A percentile compares a stretch with the other conserved stretches of the same genome.
Conservation (phyloP, 495 filamentous ascomycete species). For the Penicillium canariense region DNA sequence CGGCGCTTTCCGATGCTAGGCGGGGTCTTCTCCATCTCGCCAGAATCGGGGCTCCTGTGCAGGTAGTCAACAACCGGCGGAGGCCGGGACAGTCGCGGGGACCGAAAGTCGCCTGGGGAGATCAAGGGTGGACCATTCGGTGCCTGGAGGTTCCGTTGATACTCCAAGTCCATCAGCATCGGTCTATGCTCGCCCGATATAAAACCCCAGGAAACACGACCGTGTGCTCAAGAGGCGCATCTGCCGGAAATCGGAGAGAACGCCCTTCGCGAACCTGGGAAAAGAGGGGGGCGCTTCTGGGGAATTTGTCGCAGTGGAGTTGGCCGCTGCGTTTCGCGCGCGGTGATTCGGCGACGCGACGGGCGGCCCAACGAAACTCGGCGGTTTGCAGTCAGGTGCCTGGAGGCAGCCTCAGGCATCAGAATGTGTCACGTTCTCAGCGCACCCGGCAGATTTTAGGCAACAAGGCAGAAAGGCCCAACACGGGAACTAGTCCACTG, state of each 20-base stretch:
- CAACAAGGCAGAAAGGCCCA: too few relatives aligned
- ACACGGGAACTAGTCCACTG: too few relatives aligned
- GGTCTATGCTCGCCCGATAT: conserved; percentile 35
- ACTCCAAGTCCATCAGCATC: conserved; percentile 44
- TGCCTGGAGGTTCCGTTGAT: conserved; percentile 40
- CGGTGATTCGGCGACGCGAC: not conserved
- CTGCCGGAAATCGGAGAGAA: conserved; percentile 51
- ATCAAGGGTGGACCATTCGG: conserved; percentile 38
- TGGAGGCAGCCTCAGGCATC: not conserved
- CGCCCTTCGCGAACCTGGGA: conserved; percentile 2
- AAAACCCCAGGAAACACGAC: conserved; percentile 31
- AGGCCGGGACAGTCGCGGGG: conserved; percentile 39
- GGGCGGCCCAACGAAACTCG: conserved; percentile 3
- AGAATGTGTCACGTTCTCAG: not conserved
- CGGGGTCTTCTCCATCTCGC: conserved; percentile 44
- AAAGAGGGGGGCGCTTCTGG: conserved; percentile 2
- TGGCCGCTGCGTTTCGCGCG: too few relatives aligned
- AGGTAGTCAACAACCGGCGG: conserved; percentile 34
- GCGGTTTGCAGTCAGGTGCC: not conserved
- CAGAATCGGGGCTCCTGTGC: conserved; percentile 34
- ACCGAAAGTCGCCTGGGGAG: conserved; percentile 44
- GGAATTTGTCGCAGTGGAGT: conserved; percentile 5
- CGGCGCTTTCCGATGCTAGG: conserved; percentile 47
- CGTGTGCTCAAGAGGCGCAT: conserved; percentile 20
- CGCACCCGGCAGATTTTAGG: too few relatives aligned